A percentile compares a stretch with the other conserved stretches of the same genome.
Conservation (phyloP, 495 filamentous ascomycete genomes). For the Talaromyces proteolyticus region DNA sequence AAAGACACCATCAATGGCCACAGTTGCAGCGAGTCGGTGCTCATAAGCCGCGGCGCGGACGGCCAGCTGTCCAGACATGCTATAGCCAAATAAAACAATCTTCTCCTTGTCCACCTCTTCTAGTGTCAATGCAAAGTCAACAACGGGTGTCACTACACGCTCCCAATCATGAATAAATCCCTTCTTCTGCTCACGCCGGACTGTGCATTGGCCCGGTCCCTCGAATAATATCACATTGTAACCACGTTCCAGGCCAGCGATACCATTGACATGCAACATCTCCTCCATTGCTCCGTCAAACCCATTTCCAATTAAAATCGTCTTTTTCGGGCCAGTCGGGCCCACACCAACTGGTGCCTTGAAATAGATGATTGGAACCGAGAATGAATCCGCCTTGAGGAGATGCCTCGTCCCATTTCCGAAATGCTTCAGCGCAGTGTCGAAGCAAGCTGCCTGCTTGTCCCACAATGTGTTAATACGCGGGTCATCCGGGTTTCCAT, state of each 20-base stretch:
- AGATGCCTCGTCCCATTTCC: conserved; percentile 28
- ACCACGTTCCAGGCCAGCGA: conserved; percentile 31
- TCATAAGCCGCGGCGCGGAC: conserved; percentile 37
- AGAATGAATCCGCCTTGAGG: conserved; percentile 21
- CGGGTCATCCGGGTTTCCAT: conserved; percentile 24
- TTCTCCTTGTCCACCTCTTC: conserved; percentile 18
- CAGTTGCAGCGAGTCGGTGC: conserved; percentile 30
- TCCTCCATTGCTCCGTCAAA: conserved; percentile 43
- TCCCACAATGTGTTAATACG: conserved; percentile 35
- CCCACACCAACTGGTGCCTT: conserved; percentile 4
- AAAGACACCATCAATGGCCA: conserved; percentile 32
- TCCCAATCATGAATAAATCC: conserved; percentile 47
- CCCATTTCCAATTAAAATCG: conserved; percentile 27
- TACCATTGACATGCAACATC: conserved; percentile 24
- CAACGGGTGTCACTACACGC: conserved; percentile 34
- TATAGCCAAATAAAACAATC: conserved; percentile 27
- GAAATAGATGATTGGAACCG: conserved; percentile 25
- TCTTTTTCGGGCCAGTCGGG: conserved; percentile 14
- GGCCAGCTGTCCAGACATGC: conserved; percentile 32
- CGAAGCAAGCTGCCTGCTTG: conserved; percentile 40
- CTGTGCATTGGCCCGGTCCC: conserved; percentile 41
- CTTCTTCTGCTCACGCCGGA: conserved; percentile 32
- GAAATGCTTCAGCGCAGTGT: conserved; percentile 30
- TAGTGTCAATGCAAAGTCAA: conserved; percentile 30
- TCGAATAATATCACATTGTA: conserved; percentile 43